Base-by-base conservation (phyloP, 108 stramenopile species). In the Cyclotella choctawhatcheeana region DNA sequence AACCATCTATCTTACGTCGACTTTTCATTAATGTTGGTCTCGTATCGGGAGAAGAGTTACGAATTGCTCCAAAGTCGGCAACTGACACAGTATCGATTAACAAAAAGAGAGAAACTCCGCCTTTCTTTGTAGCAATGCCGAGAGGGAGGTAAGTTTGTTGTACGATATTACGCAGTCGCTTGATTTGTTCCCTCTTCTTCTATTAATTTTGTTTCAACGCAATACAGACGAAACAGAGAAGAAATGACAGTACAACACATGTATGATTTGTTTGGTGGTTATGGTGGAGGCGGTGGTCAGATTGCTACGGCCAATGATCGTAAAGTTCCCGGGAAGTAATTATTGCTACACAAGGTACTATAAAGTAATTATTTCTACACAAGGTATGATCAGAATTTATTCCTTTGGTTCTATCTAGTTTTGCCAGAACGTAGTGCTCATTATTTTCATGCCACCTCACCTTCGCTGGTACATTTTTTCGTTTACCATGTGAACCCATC, bases 41-140 rank as follows among this genome's bases (percentile, higher is more conserved):
- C 47, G 47, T 80, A 10, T 54, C 69, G 17, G 63, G 70, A 25
- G 79, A 80, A 13, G 79, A 80, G 33, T 43, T 80, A 33, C 73
- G 79, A 37, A 44, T 79, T 29, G 64, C 68, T 10, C 63, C 52
- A 8, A 64, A 55, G 35, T 35, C 43, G 26, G 25, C 44, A n/a
- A 67, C 17, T 18, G 16, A 59, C 30, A 0, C 59, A 1, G 40
- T 26, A 13, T 8, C 35, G 59, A 55, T 54, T 21, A 67, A 62
- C 13, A 84, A 77, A 33, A 47, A 40, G 32, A 70, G 67, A 37
- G 75, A 76, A 31, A 77, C 79, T 4, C 85, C 85, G 22, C 85
- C 85, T 1, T 85, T 82, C 79, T 85, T 85, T 72, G 82, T 83
- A 32, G 85, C 85, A 53, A 83, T 85, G 82, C 85, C 85, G 27